Evolutionary conservation across 345 rosid genomes (phyloP).

Genomic region (Brassica carinata): DNA sequence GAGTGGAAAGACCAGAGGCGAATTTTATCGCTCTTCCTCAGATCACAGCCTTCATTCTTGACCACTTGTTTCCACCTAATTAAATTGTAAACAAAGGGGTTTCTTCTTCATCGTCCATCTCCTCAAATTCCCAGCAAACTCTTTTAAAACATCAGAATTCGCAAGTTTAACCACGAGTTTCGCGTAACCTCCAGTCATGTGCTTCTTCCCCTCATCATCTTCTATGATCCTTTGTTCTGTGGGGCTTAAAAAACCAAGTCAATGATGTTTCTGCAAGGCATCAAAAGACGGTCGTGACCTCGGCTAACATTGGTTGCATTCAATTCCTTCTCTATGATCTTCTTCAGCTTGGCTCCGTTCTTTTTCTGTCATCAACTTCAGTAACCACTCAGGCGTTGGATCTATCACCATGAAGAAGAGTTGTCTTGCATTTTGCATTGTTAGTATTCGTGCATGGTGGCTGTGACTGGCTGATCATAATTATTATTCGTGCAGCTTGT

Average conservation of each 20-base stretch:
- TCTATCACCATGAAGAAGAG: background rate
- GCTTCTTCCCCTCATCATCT: background rate
- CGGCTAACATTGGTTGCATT: background rate
- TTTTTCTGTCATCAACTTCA: background rate
- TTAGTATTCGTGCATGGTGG: background rate
- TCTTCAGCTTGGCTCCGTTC: background rate
- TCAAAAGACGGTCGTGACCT: background rate
- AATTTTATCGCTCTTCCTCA: background rate
- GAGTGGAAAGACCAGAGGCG: background rate
- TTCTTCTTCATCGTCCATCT: background rate
- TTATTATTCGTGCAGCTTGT: background rate
- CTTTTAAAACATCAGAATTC: background rate
- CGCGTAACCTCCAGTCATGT: background rate
- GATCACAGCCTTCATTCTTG: background rate
- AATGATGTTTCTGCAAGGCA: background rate
- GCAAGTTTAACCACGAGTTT: background rate
- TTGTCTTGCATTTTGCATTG: background rate
- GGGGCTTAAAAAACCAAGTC: background rate
- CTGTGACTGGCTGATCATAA: background rate
- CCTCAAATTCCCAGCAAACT: background rate
- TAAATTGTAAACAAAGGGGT: background rate
- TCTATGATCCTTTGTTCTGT: background rate
- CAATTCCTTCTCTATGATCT: background rate
- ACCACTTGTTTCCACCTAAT: background rate
- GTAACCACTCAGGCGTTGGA: slow-evolving; percentile 10